Evolutionary conservation across 2,329 filamentous ascomycete genomes (phyloP).

Genomic region (Chaetomium olivaceum): DNA sequence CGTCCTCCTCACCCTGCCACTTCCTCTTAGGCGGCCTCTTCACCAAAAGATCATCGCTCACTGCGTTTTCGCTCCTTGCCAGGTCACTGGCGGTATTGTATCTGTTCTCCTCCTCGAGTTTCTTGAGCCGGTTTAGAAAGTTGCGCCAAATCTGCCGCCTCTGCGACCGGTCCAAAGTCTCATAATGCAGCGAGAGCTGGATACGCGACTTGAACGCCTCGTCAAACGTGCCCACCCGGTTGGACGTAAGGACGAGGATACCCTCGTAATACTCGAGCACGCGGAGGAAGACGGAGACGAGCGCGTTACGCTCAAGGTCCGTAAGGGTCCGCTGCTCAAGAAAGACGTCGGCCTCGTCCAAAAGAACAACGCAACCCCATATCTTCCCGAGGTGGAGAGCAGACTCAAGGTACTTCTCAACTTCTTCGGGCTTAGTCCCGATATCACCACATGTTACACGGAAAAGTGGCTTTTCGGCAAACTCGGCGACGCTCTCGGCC

Average conservation of each 20-base stretch:
- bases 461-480: constrained; percentile 8
- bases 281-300: constrained; percentile 38
- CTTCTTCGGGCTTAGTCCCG: constrained; percentile 5
- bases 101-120: too few relatives aligned
- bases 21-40: too few relatives aligned
- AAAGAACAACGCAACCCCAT: constrained; percentile 3
- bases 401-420: not conserved
- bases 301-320: not conserved
- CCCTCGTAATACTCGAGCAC: constrained; percentile 36
- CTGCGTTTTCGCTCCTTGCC: too few relatives aligned
- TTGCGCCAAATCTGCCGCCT: not conserved
- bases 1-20: too few relatives aligned
- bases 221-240: constrained; percentile 41
- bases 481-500: constrained; percentile 3
- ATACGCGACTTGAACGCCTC: constrained; percentile 5
- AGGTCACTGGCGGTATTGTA: too few relatives aligned
- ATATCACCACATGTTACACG: constrained; percentile 6
- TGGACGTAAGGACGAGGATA: constrained; percentile 42
- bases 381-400: not conserved
- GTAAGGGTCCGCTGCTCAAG: not conserved
- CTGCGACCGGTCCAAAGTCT: not conserved
- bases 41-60: too few relatives aligned
- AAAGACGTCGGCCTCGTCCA: constrained; percentile 8
- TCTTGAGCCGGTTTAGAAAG: not conserved
- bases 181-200: constrained; percentile 6